Evolutionary conservation across 345 rosid genomes (phyloP), one percentile per base, ranked within the genome.

Genomic region (Erucastrum elatum): DNA sequence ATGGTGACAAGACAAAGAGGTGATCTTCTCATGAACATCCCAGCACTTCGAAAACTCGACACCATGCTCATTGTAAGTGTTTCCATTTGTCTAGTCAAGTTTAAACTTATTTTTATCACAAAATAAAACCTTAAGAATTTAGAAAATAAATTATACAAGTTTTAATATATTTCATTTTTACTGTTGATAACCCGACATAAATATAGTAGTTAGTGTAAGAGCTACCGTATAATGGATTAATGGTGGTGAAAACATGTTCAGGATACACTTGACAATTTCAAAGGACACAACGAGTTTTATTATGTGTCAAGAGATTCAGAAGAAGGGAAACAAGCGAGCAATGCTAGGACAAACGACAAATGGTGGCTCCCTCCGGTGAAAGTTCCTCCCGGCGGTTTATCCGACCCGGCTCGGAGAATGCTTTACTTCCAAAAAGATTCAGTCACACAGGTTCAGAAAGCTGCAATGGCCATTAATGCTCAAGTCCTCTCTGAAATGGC

Each of bases 381-480:
- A 77, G 98, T 95, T 64, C 94, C 98, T 2, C 73, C 82, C 0
- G 66, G 85, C 0, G 99, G 99, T 12, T 77, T 95, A 46, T 89
- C 99, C 1, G 94, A 89, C 6, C 26, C 62, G 4, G 84, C 91
- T 0, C 69, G 91, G 66, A 90, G 84, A 84, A 88, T 90, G 91
- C 71, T 93, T 76, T 89, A 87, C 55, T 80, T 70, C 65, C 98
- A 95, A 75, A 95, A 95, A 79, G 99, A 95, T 58, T 85, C 94
- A n/a, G 96, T 95, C n/a, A 95, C 89, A 76, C 99, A 95, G 58
- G 98, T 93, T 2, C 92, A 91, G 15, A 95, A 93, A 80, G 97
- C 97, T 67, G 97, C 99, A 66, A 90, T 95, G 94, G 94, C 98
- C 5, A 95, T 93, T 17, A 95, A 95, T 77, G 98, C 99, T 63